Evolutionary conservation across 2,329 filamentous ascomycete genomes (phyloP).

Genomic region (Botrytis elliptica): DNA sequence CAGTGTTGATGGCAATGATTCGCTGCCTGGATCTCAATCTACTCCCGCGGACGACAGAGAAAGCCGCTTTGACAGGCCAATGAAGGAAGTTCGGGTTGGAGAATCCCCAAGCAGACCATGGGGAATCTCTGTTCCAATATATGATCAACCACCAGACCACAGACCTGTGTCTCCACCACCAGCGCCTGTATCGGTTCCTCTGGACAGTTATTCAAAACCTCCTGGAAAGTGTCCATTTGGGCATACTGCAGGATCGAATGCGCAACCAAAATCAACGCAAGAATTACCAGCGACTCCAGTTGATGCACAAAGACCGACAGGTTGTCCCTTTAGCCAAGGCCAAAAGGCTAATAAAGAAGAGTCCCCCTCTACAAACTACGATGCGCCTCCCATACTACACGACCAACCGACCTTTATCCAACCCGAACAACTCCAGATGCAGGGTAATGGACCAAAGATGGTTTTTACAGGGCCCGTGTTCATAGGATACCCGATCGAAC

Average conservation of each 20-base stretch:
- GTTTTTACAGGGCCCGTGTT: slow-evolving; percentile 93
- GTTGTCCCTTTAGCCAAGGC: slow-evolving; percentile 53
- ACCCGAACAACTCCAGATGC: slow-evolving; percentile 38
- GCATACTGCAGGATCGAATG: slow-evolving; percentile 37
- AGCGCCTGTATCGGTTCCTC: slow-evolving; percentile 44
- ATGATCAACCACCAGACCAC: slow-evolving; percentile 43
- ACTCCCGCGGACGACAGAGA: slow-evolving; percentile 56
- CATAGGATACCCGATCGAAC: slow-evolving; percentile 83
- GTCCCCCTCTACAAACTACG: slow-evolving; percentile 13
- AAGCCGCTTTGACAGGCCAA: slow-evolving; percentile 75
- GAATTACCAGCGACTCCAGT: background rate
- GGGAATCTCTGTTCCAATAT: slow-evolving; percentile 79
- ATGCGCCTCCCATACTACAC: slow-evolving; percentile 34
- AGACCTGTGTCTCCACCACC: slow-evolving; percentile 57
- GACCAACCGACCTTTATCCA: slow-evolving; percentile 55
- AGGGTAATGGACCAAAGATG: slow-evolving; percentile 58
- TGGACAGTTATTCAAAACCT: slow-evolving; percentile 30
- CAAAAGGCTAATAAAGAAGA: slow-evolving; percentile 24
- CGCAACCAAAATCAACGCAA: background rate
- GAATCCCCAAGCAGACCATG: slow-evolving; percentile 91
- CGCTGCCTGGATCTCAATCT: slow-evolving; percentile 42
- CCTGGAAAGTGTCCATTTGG: slow-evolving; percentile 40
- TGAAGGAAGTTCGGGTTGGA: slow-evolving; percentile 88
- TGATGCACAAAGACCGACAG: slow-evolving; percentile 27
- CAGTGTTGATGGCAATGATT: slow-evolving; percentile 52